A percentile compares a stretch with the other conserved stretches of the same genome.
These are phyloP conservation scores for Cucurbitaria berberidis DNA, from an alignment of 2,329 filamentous ascomycete genomes.

Conservation along the genomic window DNA sequence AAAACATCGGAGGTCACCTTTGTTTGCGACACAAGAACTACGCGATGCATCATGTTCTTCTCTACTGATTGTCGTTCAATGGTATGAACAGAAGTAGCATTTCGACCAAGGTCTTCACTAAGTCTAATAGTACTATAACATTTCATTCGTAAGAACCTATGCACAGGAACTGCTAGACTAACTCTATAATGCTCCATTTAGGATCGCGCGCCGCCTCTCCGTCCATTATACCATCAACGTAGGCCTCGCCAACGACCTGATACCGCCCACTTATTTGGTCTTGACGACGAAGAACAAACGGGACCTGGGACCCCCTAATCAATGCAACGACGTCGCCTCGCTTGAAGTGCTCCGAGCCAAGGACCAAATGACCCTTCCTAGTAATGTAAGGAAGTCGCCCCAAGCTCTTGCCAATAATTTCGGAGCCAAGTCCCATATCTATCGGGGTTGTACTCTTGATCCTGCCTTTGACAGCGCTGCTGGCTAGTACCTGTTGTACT, in stretches of 20 bases:
- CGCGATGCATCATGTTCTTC: too few species aligned
- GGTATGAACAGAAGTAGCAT: too few species aligned
- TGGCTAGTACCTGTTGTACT: background rate
- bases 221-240: conserved; percentile 29
- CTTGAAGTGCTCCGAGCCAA: conserved; percentile 9
- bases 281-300: conserved; percentile 17
- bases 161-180: too few species aligned
- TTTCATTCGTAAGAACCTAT: too few species aligned
- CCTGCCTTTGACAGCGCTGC: too few species aligned
- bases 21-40: too few species aligned
- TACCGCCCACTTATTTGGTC: conserved; percentile 2
- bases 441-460: background rate
- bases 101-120: too few species aligned
- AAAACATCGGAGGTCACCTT: too few species aligned
- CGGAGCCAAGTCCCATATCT: too few species aligned
- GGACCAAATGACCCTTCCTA: conserved; percentile 14
- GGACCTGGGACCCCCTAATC: conserved; percentile 18
- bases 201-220: conserved; percentile 8
- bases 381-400: conserved; percentile 17
- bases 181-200: background rate
- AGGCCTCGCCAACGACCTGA: conserved; percentile 22
- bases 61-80: too few species aligned
- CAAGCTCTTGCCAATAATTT: conserved; percentile 14
- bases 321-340: conserved; percentile 18
- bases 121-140: too few species aligned